phyloP scores from a whole-genome alignment of 2,329 filamentous ascomycete genomes.

The Stagonosporopsis vannaccii region DNA sequence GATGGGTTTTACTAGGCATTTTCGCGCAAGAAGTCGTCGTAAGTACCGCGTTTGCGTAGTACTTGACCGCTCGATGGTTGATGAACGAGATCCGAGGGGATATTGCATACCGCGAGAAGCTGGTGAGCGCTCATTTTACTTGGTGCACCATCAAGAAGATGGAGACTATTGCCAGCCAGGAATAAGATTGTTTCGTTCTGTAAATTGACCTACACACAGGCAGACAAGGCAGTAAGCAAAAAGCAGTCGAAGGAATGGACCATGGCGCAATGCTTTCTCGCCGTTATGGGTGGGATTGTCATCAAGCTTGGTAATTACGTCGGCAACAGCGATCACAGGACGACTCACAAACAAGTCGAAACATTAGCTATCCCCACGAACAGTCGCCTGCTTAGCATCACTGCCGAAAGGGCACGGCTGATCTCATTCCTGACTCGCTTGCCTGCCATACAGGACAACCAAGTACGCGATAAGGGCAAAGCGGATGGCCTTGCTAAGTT shows the following conservation, averaged over 20 bases:
- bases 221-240: neutral
- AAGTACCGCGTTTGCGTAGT: constrained; percentile 35
- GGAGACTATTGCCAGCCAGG: neutral
- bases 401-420: constrained; percentile 31
- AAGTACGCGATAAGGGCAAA: constrained; percentile 36
- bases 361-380: constrained; percentile 18
- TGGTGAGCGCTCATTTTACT: neutral
- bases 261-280: constrained; percentile 32
- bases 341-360: neutral
- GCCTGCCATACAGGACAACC: constrained; percentile 21
- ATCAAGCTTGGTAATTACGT: constrained; percentile 13
- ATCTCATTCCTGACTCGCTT: constrained; percentile 31
- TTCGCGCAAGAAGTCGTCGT: constrained; percentile 38
- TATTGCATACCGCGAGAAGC: constrained; percentile 20
- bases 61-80: constrained; percentile 30
- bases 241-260: constrained; percentile 27
- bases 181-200: neutral
- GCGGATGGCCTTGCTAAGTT: constrained; percentile 37
- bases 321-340: neutral
- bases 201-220: neutral
- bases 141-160: neutral
- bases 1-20: constrained; percentile 32
- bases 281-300: constrained; percentile 33
- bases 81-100: constrained; percentile 26
- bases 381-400: constrained; percentile 23